These are phyloP conservation scores for Eustoma russellianum DNA, from an alignment of 257 asterid species.

Conservation along the genomic window DNA sequence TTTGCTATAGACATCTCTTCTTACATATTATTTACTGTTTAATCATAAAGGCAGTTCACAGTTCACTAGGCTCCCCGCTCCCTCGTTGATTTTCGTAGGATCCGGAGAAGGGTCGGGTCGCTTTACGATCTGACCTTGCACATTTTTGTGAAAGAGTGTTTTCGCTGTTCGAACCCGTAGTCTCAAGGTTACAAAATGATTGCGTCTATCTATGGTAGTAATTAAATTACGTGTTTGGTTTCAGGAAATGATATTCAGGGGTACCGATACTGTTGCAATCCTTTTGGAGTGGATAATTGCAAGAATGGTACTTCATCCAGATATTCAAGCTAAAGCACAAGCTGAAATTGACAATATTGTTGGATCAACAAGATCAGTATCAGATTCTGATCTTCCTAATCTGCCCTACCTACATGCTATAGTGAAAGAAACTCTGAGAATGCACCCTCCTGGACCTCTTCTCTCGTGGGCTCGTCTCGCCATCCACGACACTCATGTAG, in stretches of 20 bases:
- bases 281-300: slow-evolving; percentile 15
- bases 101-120: too few species aligned
- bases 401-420: slow-evolving; percentile 3
- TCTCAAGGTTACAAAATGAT: background rate
- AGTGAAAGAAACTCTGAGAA: background rate
- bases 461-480: slow-evolving; percentile 6
- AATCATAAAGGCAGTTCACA: too few species aligned
- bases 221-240: background rate
- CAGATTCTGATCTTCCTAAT: slow-evolving; percentile 1
- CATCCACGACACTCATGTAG: slow-evolving; percentile 1
- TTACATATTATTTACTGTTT: too few species aligned
- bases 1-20: too few species aligned
- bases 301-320: slow-evolving; percentile 13
- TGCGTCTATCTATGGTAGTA: background rate
- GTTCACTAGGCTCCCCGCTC: too few species aligned
- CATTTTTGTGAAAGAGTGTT: too few species aligned
- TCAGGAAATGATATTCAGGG: slow-evolving; percentile 17
- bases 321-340: slow-evolving; percentile 14
- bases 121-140: too few species aligned
- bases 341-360: background rate
- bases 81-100: too few species aligned
- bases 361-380: background rate
- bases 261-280: slow-evolving; percentile 14
- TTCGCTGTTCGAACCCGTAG: too few species aligned
- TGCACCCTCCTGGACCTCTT: slow-evolving; percentile 8